These are phyloP conservation scores for Aphanomyces astaci DNA, from an alignment of 352 stramenopile species.

Conservation along the genomic window DNA sequence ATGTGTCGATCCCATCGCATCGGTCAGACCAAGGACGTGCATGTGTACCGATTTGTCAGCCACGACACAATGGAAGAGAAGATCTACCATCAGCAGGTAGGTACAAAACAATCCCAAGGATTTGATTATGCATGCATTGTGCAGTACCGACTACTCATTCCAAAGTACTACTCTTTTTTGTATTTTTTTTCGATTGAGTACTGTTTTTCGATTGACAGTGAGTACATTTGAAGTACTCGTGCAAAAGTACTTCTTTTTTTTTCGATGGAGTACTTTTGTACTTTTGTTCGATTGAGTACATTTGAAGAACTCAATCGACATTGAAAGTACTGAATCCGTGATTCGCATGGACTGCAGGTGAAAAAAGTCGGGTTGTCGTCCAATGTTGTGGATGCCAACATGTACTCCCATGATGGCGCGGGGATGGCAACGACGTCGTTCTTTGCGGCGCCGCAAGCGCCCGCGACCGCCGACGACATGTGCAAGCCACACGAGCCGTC, in stretches of 20 bases:
- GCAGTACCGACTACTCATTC: no score
- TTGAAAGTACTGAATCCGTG: no score
- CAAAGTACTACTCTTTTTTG: no score
- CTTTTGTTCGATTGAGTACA: no score
- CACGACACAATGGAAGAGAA: slow-evolving; percentile 89
- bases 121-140: no score
- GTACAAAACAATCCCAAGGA: no score
- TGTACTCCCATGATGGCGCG: not conserved
- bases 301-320: no score
- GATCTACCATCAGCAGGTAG: slow-evolving; percentile 82
- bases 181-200: no score
- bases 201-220: no score
- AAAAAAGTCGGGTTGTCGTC: slow-evolving; percentile 78
- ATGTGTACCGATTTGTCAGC: slow-evolving; percentile 89
- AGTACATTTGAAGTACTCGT: no score
- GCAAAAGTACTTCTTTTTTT: no score
- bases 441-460: slow-evolving; percentile 9
- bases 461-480: slow-evolving; percentile 24
- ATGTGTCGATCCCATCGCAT: slow-evolving; percentile 90
- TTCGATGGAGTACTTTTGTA: no score
- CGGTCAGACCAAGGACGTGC: slow-evolving; percentile 80
- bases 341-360: slow-evolving; percentile 31
- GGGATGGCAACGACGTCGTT: not conserved
- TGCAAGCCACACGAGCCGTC: slow-evolving; percentile 1
- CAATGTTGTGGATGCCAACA: slow-evolving; percentile 49